A percentile compares a stretch with the other conserved stretches of the same genome.
phyloP scores from a whole-genome alignment of 108 stramenopile species.

The Licmophora abbreviata region DNA sequence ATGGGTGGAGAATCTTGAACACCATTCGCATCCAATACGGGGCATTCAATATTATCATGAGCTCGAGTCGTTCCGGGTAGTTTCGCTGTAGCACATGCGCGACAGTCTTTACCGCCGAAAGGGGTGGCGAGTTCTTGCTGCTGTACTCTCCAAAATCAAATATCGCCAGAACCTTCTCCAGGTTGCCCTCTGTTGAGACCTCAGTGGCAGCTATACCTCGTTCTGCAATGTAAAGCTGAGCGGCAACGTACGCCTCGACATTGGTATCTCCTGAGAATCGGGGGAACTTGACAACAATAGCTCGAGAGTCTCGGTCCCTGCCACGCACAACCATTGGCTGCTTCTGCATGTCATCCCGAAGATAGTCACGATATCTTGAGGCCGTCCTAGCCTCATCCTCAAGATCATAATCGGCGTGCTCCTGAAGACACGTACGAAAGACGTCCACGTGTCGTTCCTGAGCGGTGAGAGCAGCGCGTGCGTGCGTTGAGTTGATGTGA shows the following conservation, averaged over 20 bases:
- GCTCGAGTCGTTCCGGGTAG: constrained; percentile 21
- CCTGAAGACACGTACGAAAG: constrained; percentile 16
- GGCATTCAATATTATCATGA: constrained; percentile 14
- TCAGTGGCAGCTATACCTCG: constrained; percentile 21
- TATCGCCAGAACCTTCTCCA: constrained; percentile 15
- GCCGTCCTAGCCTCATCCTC: constrained; percentile 1
- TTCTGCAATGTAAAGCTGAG: constrained; percentile 21
- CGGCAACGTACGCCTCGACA: constrained; percentile 15
- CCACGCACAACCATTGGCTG: constrained; percentile 10
- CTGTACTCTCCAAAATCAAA: constrained; percentile 19
- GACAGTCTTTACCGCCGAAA: constrained; percentile 6
- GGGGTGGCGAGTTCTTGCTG: constrained; percentile 13
- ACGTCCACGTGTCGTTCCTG: constrained; percentile 23
- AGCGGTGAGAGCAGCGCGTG: too few relatives aligned
- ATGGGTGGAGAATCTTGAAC: too few relatives aligned
- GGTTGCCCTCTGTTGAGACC: constrained; percentile 10
- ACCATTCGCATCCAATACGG: constrained; percentile 10
- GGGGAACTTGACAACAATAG: constrained; percentile 16
- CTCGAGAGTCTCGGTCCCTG: constrained; percentile 13
- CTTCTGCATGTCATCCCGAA: background rate
- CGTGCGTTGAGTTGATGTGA: too few relatives aligned
- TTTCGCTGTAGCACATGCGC: constrained; percentile 10
- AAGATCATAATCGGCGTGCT: background rate
- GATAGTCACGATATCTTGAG: constrained; percentile 3
- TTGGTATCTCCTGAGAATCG: constrained; percentile 9